Evolutionary conservation across 148 eudicot genomes (phyloP), one percentile per base, ranked within the genome.

Genomic region (Chenopodium album): DNA sequence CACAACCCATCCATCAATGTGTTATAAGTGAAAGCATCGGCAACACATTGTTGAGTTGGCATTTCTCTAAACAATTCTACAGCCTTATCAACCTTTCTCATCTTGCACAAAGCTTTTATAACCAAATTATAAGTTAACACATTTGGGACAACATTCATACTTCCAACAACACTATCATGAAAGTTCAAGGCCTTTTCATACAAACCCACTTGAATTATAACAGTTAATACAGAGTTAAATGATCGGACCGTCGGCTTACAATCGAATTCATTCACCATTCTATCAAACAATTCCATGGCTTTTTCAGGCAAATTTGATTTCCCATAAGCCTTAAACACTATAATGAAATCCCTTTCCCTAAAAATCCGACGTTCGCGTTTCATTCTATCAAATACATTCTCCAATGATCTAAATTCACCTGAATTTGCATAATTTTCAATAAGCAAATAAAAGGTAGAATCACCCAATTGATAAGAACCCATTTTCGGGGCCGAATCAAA

Each of bases 1-100:
- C 98, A 94, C 88, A 95, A 88, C 64, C 99, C 99, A 89, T 91
- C 92, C 97, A 95, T 95, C 87, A 95, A 75, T 4, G 98, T 95
- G 77, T 92, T 84, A 82, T 93, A 95, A 22, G 97, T 95, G 48
- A 87, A 93, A 52, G 74, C 90, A 88, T 95, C 99, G 3, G 99
- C 95, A 29, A 71, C 79, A 84, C 92, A 93, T n/a, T 82, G 67
- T 41, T 73, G 63, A 31, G 64, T 11, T 0, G 89, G 85, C 94
- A 95, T 93, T 76, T 91, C 94, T 66, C 99, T 89, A 81, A 95
- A 91, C 44, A 82, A 32, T 77, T 89, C 94, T 0, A 94, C 26
- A 14, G 94, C 99, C 82, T 89, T 85, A 87, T 92, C 92, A 68
- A 92, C 81, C 80, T 83, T 82, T 22, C 94, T 87, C 78, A 88